These are phyloP conservation scores for Crucihimalaya himalaica DNA, from an alignment of 345 rosid species.

Conservation along the genomic window DNA sequence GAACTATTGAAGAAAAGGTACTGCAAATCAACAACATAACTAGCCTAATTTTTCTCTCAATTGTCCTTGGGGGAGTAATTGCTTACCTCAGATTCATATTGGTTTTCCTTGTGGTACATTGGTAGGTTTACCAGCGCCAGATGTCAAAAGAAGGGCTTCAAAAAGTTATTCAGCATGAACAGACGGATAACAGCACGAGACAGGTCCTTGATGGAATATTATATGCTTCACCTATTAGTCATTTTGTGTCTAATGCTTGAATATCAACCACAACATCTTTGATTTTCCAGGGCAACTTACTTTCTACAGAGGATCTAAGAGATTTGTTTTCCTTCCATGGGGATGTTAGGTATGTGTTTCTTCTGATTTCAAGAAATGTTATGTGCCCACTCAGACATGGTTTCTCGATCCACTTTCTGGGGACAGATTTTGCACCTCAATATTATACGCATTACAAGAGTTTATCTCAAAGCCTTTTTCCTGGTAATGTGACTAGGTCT, in stretches of 20 bases:
- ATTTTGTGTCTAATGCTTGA: slow-evolving; percentile 12
- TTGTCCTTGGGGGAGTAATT: slow-evolving; percentile 7
- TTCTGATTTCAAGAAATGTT: neutral
- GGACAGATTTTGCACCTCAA: slow-evolving; percentile 3
- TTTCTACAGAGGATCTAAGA: slow-evolving; percentile 84
- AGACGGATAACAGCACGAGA: slow-evolving; percentile 45
- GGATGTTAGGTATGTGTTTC: slow-evolving; percentile 57
- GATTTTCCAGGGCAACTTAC: slow-evolving; percentile 68
- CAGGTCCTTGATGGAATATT: slow-evolving; percentile 51
- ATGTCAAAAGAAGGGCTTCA: slow-evolving; percentile 99
- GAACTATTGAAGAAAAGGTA: slow-evolving; percentile 99
- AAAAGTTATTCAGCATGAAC: slow-evolving; percentile 83
- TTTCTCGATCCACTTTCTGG: slow-evolving; percentile 2
- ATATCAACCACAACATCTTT: slow-evolving; percentile 22
- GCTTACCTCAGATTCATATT: slow-evolving; percentile 24
- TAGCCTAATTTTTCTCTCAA: neutral
- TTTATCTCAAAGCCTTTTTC: neutral
- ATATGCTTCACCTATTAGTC: neutral
- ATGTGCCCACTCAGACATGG: neutral
- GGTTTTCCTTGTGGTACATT: slow-evolving; percentile 20
- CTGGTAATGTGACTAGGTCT: slow-evolving; percentile 54
- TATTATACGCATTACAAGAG: neutral
- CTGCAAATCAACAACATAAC: slow-evolving; percentile 1
- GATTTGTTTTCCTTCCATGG: slow-evolving; percentile 84
- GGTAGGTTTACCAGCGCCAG: slow-evolving; percentile 95